Evolutionary conservation across 2,329 filamentous ascomycete genomes (phyloP).

Genomic region (Monilinia vaccinii-corymbosi): DNA sequence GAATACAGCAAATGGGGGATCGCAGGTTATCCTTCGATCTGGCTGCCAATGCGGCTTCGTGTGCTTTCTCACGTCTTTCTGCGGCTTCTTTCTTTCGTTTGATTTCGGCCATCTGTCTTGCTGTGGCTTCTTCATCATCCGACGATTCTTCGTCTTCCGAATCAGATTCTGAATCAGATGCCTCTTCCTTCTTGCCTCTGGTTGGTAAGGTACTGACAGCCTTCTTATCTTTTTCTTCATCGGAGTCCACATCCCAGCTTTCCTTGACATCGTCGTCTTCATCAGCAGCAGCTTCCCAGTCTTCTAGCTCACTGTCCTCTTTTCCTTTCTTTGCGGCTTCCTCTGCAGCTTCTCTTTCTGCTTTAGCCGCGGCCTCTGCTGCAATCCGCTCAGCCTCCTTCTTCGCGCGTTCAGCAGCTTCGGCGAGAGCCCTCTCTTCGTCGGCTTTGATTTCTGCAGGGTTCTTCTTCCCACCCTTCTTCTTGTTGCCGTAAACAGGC

Average conservation of each 20-base stretch:
- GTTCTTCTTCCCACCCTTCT: constrained; percentile 55
- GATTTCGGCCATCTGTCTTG: constrained; percentile 61
- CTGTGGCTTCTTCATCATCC: constrained; percentile 67
- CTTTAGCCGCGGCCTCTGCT: constrained; percentile 53
- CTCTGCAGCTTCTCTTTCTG: constrained; percentile 48
- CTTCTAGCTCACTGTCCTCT: constrained; percentile 55
- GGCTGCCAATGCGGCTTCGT: constrained; percentile 84
- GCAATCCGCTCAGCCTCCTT: constrained; percentile 58
- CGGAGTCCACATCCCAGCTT: constrained; percentile 82
- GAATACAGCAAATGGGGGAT: constrained; percentile 98
- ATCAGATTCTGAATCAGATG: constrained; percentile 53
- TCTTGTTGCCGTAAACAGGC: constrained; percentile 65
- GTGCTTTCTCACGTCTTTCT: constrained; percentile 78
- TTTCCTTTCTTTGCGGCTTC: constrained; percentile 45
- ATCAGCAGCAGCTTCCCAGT: constrained; percentile 81
- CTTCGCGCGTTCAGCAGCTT: constrained; percentile 65
- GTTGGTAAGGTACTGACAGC: constrained; percentile 22
- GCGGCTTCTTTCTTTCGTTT: constrained; percentile 82
- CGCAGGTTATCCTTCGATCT: constrained; percentile 90
- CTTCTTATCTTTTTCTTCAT: constrained; percentile 50
- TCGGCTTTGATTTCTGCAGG: constrained; percentile 50
- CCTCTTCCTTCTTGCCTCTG: constrained; percentile 35
- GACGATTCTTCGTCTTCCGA: constrained; percentile 38
- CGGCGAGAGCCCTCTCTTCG: constrained; percentile 69
- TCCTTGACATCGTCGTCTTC: constrained; percentile 78